phyloP scores from a whole-genome alignment of 192 early-diverging fungal genomes.

The Paraglomus occultum region DNA sequence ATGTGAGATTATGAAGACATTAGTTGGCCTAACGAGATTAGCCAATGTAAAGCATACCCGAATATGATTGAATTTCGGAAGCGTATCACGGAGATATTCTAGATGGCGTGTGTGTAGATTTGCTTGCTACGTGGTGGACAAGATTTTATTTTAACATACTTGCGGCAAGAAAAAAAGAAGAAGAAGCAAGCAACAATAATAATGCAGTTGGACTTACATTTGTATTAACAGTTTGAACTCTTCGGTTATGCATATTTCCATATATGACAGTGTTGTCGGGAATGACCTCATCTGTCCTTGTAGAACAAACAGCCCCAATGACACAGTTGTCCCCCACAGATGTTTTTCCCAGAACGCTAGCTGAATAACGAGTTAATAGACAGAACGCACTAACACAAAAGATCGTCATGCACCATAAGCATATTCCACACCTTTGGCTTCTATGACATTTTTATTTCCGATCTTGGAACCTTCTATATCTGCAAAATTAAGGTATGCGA shows the following conservation, averaged over 20 bases:
- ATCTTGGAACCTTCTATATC: conserved; percentile 65
- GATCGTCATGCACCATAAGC: background rate
- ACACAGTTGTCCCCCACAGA: conserved; percentile 68
- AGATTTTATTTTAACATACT: background rate
- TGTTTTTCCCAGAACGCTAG: conserved; percentile 52
- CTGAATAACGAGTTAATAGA: conserved; percentile 32
- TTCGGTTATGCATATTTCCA: conserved; percentile 50
- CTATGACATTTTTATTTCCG: conserved; percentile 64
- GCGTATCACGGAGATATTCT: conserved; percentile 62
- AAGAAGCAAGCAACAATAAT: background rate
- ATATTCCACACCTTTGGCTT: conserved; percentile 53
- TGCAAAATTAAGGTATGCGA: conserved; percentile 21
- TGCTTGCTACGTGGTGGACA: conserved; percentile 37
- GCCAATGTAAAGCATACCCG: conserved; percentile 11
- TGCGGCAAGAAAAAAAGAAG: background rate
- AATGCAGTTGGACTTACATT: conserved; percentile 30
- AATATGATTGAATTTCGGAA: conserved; percentile 60
- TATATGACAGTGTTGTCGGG: conserved; percentile 66
- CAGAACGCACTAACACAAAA: background rate
- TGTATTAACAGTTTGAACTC: conserved; percentile 45
- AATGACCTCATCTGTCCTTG: conserved; percentile 56
- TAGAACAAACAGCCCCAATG: conserved; percentile 65
- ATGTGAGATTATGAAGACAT: too few species aligned
- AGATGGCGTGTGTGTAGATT: conserved; percentile 64
- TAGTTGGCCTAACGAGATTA: too few species aligned